Conservation (phyloP, 2,329 filamentous ascomycete species). For the Pseudocercospora eumusae region DNA sequence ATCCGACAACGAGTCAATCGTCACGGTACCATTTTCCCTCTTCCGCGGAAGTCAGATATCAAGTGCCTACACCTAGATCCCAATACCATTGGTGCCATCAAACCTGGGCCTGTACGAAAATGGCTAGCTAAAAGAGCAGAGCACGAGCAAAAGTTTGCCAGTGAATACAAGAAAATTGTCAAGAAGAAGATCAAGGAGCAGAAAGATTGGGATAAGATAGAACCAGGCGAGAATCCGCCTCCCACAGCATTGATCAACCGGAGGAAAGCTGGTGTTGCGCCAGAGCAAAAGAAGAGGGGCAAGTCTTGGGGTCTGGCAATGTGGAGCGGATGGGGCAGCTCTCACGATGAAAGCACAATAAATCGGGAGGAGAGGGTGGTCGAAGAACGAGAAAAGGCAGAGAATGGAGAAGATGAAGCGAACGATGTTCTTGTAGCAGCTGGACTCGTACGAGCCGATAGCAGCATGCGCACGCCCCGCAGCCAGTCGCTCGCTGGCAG, state of each 20-base stretch:
- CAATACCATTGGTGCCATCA: slow-evolving; percentile 73
- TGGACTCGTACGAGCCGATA: slow-evolving; percentile 9
- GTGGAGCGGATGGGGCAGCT: slow-evolving; percentile 87
- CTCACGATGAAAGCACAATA: slow-evolving; percentile 80
- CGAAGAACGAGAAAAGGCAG: slow-evolving; percentile 19
- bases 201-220: slow-evolving; percentile 67
- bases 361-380: slow-evolving; percentile 56
- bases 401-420: slow-evolving; percentile 3
- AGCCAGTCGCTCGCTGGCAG: neutral
- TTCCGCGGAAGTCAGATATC: slow-evolving; percentile 66
- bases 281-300: slow-evolving; percentile 37
- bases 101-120: slow-evolving; percentile 74
- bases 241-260: slow-evolving; percentile 66
- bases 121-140: slow-evolving; percentile 75
- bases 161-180: slow-evolving; percentile 69
- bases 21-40: slow-evolving; percentile 70
- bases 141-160: slow-evolving; percentile 73
- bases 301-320: slow-evolving; percentile 72
- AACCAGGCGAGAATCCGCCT: slow-evolving; percentile 72
- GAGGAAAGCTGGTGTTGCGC: slow-evolving; percentile 47
- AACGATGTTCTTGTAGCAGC: slow-evolving; percentile 15
- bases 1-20: slow-evolving; percentile 83
- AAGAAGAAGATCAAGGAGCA: slow-evolving; percentile 73
- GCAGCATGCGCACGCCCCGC: neutral
- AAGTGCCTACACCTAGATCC: slow-evolving; percentile 65